Evolutionary conservation across 371 early-diverging fungal genomes (phyloP).

Genomic region (Phascolomyces articulosus): DNA sequence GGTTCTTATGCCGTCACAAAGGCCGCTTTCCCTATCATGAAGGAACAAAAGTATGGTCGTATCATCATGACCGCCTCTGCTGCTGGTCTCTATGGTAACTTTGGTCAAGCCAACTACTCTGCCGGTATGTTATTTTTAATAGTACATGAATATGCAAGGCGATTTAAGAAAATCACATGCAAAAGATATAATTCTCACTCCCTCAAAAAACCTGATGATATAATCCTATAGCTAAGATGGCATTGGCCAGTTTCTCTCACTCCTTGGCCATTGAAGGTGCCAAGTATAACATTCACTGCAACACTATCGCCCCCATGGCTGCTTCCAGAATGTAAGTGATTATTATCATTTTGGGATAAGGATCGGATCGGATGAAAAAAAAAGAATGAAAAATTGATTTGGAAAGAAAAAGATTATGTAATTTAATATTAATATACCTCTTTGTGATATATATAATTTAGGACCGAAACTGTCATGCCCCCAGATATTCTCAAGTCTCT

Average conservation of each 20-base stretch:
- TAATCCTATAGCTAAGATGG: constrained; percentile 80
- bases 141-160: neutral
- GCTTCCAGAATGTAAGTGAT: constrained; percentile 89
- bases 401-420: too few relatives aligned
- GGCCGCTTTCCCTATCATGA: constrained; percentile 97
- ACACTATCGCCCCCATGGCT: constrained; percentile 97
- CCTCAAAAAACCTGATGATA: neutral
- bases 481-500: constrained; percentile 90
- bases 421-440: too few relatives aligned
- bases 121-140: constrained; percentile 44
- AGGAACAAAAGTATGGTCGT: constrained; percentile 93
- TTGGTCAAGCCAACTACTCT: constrained; percentile 97
- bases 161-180: constrained; percentile 10
- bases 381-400: too few relatives aligned
- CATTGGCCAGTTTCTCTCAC: constrained; percentile 87
- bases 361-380: too few relatives aligned
- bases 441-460: too few relatives aligned
- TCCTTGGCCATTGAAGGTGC: constrained; percentile 95
- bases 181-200: neutral
- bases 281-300: constrained; percentile 89
- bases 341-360: neutral
- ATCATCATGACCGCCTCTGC: constrained; percentile 87
- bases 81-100: constrained; percentile 98
- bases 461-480: constrained; percentile 92
- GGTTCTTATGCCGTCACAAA: constrained; percentile 95